phyloP scores from a whole-genome alignment of 2,329 filamentous ascomycete genomes.

The Leptosphaerulina australis region DNA sequence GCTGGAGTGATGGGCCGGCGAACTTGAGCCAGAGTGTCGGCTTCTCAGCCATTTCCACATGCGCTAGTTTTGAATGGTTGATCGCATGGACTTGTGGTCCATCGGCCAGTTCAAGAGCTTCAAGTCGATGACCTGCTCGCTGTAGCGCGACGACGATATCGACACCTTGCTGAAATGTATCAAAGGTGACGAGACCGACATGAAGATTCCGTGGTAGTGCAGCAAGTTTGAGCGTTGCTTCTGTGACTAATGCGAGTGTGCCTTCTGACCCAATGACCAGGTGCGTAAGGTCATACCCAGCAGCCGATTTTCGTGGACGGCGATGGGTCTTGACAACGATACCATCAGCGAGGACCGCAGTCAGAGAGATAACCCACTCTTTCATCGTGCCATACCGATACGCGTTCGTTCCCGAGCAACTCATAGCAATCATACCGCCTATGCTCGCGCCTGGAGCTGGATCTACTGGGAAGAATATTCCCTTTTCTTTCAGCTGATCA shows the following conservation, averaged over 20 bases:
- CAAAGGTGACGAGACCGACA: constrained; percentile 73
- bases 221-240: constrained; percentile 83
- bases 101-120: constrained; percentile 87
- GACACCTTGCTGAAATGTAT: constrained; percentile 70
- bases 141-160: constrained; percentile 79
- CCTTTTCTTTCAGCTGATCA: constrained; percentile 66
- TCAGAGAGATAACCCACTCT: constrained; percentile 85
- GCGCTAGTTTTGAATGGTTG: constrained; percentile 64
- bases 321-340: constrained; percentile 86
- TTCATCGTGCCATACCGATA: constrained; percentile 94
- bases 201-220: constrained; percentile 76
- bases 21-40: constrained; percentile 79
- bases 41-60: constrained; percentile 66
- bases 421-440: constrained; percentile 75
- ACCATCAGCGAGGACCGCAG: constrained; percentile 85
- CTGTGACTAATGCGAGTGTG: constrained; percentile 86
- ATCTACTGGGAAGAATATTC: constrained; percentile 88
- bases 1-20: constrained; percentile 62
- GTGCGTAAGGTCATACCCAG: constrained; percentile 88
- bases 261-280: constrained; percentile 90
- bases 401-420: constrained; percentile 81
- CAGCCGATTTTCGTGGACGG: constrained; percentile 83
- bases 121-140: constrained; percentile 77
- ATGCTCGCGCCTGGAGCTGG: constrained; percentile 92
- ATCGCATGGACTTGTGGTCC: constrained; percentile 79